Evolutionary conservation across 2,329 filamentous ascomycete species (phyloP).

Genomic region (Pseudogymnoascus verrucosus): DNA sequence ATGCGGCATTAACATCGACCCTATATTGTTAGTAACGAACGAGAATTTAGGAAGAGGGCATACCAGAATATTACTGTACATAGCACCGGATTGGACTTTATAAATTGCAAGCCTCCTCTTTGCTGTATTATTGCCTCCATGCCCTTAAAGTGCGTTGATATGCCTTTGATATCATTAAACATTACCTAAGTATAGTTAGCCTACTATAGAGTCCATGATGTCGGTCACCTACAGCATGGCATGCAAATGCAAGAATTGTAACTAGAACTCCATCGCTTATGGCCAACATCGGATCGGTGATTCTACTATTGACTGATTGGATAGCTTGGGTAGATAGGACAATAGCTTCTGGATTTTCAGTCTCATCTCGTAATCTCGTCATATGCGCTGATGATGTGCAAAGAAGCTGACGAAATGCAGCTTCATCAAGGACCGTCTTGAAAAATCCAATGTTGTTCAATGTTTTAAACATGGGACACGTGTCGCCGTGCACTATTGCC

Average conservation of each 20-base stretch:
- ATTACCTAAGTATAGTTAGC: constrained; percentile 10
- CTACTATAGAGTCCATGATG: background rate
- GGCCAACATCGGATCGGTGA: constrained; percentile 7
- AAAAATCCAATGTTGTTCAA: constrained; percentile 14
- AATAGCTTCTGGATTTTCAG: constrained; percentile 13
- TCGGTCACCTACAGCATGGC: constrained; percentile 11
- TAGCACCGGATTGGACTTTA: constrained; percentile 8
- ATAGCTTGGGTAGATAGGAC: constrained; percentile 12
- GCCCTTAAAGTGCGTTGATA: constrained; percentile 11
- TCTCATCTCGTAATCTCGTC: constrained; percentile 4
- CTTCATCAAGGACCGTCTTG: constrained; percentile 10
- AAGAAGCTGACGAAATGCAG: constrained; percentile 13
- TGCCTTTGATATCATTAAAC: constrained; percentile 12
- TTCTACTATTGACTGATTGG: constrained; percentile 11
- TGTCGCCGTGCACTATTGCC: constrained; percentile 11
- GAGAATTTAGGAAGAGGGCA: background rate
- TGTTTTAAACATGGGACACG: constrained; percentile 14
- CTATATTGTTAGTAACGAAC: background rate
- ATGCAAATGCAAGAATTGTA: constrained; percentile 12
- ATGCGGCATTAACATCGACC: constrained; percentile 13
- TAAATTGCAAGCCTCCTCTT: constrained; percentile 8
- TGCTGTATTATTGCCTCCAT: constrained; percentile 11
- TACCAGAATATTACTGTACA: constrained; percentile 15
- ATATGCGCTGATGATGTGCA: constrained; percentile 13
- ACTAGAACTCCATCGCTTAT: constrained; percentile 11